These are phyloP conservation scores for Rhodotorula sp. DNA, from an alignment of 1,284 basidiomycete genomes.

Conservation along the genomic window DNA sequence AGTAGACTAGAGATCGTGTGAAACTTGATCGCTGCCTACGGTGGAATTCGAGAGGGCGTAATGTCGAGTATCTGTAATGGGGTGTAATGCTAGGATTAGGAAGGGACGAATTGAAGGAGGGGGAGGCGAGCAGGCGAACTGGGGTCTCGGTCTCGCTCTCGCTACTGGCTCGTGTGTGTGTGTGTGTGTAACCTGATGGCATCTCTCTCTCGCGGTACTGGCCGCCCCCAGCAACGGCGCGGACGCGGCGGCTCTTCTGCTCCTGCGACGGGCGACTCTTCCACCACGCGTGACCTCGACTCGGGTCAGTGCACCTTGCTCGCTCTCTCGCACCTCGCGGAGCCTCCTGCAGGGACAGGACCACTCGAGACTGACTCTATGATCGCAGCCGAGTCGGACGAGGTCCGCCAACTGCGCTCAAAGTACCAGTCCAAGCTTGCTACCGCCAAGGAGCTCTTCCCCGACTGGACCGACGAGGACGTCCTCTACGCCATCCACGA, in stretches of 20 bases:
- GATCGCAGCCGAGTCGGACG: constrained; percentile 28
- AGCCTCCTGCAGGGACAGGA: too few relatives aligned
- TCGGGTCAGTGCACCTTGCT: neutral
- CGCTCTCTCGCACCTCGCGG: neutral
- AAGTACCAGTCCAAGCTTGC: constrained; percentile 30
- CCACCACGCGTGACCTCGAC: constrained; percentile 6
- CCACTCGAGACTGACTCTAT: neutral
- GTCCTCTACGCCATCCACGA: constrained; percentile 71
- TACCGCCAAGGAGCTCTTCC: constrained; percentile 65
- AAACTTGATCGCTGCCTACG: neutral
- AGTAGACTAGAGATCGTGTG: neutral
- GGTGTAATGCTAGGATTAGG: neutral
- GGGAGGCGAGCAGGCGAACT: neutral
- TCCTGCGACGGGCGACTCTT: neutral
- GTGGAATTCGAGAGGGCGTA: neutral
- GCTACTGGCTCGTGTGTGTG: neutral
- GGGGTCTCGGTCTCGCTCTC: neutral
- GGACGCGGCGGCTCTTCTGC: constrained; percentile 21
- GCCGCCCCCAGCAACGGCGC: constrained; percentile 23
- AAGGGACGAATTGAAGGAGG: neutral
- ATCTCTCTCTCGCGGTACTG: constrained; percentile 22
- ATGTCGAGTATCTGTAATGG: neutral
- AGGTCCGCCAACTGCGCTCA: constrained; percentile 28
- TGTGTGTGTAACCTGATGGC: constrained; percentile 12
- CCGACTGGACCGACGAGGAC: constrained; percentile 75